A percentile compares a stretch with the other conserved stretches of the same genome.
phyloP scores from a whole-genome alignment of 2,329 filamentous ascomycete genomes.

The Mollisia scopiformis region DNA sequence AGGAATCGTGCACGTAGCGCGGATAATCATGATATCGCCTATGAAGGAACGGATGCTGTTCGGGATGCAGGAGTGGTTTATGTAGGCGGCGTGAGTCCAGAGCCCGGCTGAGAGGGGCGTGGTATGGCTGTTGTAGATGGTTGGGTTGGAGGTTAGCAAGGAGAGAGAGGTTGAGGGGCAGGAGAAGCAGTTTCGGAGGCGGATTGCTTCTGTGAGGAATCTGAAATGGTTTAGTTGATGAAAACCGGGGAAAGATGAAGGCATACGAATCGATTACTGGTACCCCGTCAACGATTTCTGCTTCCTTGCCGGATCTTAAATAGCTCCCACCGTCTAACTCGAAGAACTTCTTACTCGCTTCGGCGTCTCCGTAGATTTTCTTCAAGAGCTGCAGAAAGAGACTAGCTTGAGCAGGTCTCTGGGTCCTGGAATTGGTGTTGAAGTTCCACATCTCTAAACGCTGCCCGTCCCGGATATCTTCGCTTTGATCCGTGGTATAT shows the following conservation, averaged over 20 bases:
- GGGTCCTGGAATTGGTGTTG: slow-evolving; percentile 17
- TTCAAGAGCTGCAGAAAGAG: slow-evolving; percentile 18
- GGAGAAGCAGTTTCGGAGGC: slow-evolving; percentile 23
- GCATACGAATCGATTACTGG: slow-evolving; percentile 22
- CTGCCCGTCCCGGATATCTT: background rate
- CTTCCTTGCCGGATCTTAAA: slow-evolving; percentile 16
- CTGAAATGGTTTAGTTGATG: background rate
- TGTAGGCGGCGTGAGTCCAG: slow-evolving; percentile 18
- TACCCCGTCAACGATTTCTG: slow-evolving; percentile 19
- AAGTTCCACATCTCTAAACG: slow-evolving; percentile 19
- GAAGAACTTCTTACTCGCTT: slow-evolving; percentile 8
- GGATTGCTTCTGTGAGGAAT: slow-evolving; percentile 22
- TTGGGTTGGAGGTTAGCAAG: slow-evolving; percentile 15
- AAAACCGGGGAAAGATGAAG: background rate
- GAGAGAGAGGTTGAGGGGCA: slow-evolving; percentile 13
- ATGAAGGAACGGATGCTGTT: slow-evolving; percentile 22
- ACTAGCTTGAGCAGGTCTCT: slow-evolving; percentile 12
- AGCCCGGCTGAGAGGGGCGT: slow-evolving; percentile 15
- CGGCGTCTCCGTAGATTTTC: slow-evolving; percentile 14
- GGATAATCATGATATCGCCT: slow-evolving; percentile 23
- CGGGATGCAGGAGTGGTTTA: slow-evolving; percentile 23
- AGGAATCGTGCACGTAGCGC: slow-evolving; percentile 11
- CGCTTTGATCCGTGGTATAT: slow-evolving; percentile 10
- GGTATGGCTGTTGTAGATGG: background rate
- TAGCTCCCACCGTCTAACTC: slow-evolving; percentile 19